Evolutionary conservation across 2,329 filamentous ascomycete genomes (phyloP).

Genomic region (Verticillium tricorpus): DNA sequence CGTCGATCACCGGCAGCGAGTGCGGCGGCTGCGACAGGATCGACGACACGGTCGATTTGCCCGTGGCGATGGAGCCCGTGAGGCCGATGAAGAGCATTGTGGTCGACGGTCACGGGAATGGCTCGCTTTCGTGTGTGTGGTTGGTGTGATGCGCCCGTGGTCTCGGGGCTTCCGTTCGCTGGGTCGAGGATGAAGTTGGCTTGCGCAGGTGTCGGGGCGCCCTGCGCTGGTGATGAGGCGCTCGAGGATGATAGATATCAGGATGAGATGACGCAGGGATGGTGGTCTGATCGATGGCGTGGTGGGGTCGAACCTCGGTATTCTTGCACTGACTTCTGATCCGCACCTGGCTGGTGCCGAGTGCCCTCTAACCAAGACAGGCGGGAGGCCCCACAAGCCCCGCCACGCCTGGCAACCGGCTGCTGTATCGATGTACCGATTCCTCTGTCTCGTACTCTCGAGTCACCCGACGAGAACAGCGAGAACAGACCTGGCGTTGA

Average conservation of each 20-base stretch:
- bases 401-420: no score
- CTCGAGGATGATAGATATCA: neutral
- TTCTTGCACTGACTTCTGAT: neutral
- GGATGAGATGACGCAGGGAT: neutral
- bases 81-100: conserved; percentile 93
- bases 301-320: neutral
- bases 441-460: no score
- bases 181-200: neutral
- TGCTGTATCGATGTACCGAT: no score
- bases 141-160: neutral
- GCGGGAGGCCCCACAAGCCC: no score
- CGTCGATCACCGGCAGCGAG: conserved; percentile 86
- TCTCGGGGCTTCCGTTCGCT: neutral
- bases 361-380: no score
- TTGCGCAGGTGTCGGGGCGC: neutral
- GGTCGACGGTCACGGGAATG: conserved; percentile 4
- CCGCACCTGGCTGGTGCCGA: no score
- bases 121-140: neutral
- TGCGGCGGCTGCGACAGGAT: conserved; percentile 78
- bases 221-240: neutral
- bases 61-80: conserved; percentile 95
- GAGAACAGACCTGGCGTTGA: no score
- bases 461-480: no score
- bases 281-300: neutral
- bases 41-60: conserved; percentile 91